Evolutionary conservation across 2,329 filamentous ascomycete genomes (phyloP).

Genomic region (Trichoderma lentiforme): DNA sequence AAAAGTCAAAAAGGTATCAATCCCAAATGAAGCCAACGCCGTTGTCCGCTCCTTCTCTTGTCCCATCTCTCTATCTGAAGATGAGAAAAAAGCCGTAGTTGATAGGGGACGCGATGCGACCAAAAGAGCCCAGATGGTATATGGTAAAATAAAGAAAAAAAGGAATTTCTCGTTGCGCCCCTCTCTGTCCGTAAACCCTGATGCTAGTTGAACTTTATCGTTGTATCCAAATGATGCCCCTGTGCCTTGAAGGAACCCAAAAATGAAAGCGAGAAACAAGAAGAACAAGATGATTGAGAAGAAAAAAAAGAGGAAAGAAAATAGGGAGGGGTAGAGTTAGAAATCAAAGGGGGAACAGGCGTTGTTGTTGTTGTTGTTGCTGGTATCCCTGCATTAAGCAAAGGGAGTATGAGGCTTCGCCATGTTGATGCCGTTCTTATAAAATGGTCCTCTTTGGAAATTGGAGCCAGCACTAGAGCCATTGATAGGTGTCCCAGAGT

Average conservation of each 20-base stretch:
- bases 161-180: not conserved
- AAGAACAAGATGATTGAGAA: not conserved
- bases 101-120: constrained; percentile 1
- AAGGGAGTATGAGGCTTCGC: not conserved
- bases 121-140: constrained; percentile 2
- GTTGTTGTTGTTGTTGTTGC: not conserved
- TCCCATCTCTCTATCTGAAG: not conserved
- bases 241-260: not conserved
- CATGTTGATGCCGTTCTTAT: not conserved
- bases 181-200: not conserved
- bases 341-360: not conserved
- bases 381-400: not conserved
- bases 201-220: constrained; percentile 13
- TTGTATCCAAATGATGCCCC: constrained; percentile 7
- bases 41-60: constrained; percentile 6
- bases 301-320: not conserved
- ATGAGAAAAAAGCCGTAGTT: constrained; percentile 1
- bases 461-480: not conserved
- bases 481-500: not conserved
- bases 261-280: not conserved
- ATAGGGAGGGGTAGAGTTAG: not conserved
- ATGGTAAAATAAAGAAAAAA: not conserved
- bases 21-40: constrained; percentile 12
- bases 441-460: not conserved
- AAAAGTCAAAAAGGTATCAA: not conserved